Conservation (phyloP, 129 eudicot species). For the Dittrichia graveolens region DNA sequence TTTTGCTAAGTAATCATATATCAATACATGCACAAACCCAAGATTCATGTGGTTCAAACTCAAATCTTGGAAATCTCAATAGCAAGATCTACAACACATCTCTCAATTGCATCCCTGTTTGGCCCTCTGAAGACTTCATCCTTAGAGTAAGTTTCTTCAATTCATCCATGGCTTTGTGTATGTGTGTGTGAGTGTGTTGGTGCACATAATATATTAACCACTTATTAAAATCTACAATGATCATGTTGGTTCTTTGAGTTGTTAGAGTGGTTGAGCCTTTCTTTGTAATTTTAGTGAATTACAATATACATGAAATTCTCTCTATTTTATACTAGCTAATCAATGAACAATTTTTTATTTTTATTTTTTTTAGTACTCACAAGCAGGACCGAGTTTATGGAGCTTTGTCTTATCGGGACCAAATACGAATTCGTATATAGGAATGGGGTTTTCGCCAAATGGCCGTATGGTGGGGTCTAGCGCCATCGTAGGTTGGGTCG, state of each 20-base stretch:
- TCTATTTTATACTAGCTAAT: too few relatives aligned
- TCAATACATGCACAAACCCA: slow-evolving; percentile 49
- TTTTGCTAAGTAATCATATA: slow-evolving; percentile 24
- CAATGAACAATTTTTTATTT: background rate
- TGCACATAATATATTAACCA: background rate
- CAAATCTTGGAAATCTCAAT: slow-evolving; percentile 34
- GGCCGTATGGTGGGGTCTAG: slow-evolving; percentile 87
- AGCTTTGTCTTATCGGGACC: slow-evolving; percentile 79
- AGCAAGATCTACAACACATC: slow-evolving; percentile 41
- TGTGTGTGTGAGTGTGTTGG: background rate
- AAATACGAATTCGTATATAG: slow-evolving; percentile 57
- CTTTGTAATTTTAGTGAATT: too few relatives aligned
- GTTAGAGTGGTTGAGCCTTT: too few relatives aligned
- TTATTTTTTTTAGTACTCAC: slow-evolving; percentile 51
- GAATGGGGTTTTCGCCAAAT: slow-evolving; percentile 69
- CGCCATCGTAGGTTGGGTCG: slow-evolving; percentile 86
- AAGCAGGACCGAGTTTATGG: slow-evolving; percentile 62
- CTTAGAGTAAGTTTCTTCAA: slow-evolving; percentile 67
- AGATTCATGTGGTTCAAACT: slow-evolving; percentile 60
- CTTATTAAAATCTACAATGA: background rate
- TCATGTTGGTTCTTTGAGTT: background rate
- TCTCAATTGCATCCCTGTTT: slow-evolving; percentile 58
- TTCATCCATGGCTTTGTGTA: background rate
- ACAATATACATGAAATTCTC: too few relatives aligned
- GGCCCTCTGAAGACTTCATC: slow-evolving; percentile 65